These are phyloP conservation scores for Periconia sp. DNA, from an alignment of 2,329 filamentous ascomycete species.

Conservation along the genomic window DNA sequence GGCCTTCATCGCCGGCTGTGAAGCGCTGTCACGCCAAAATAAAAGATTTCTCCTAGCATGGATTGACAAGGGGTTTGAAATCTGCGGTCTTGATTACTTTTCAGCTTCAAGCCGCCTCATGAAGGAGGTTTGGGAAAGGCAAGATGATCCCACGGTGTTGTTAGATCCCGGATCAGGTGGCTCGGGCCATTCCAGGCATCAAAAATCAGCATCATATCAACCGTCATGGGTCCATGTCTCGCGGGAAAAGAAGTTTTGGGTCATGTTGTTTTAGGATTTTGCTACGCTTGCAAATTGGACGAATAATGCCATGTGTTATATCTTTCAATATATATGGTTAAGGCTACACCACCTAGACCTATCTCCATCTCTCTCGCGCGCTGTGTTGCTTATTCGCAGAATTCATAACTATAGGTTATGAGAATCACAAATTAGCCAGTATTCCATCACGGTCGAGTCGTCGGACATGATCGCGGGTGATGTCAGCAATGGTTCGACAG, in stretches of 20 bases:
- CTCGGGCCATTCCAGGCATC: not conserved
- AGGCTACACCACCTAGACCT: no score
- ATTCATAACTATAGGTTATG: no score
- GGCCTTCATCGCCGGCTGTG: constrained; percentile 23
- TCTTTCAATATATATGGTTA: no score
- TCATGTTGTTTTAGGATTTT: constrained; percentile 6
- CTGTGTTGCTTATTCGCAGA: not conserved
- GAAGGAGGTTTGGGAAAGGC: constrained; percentile 19
- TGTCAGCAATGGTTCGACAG: constrained; percentile 8
- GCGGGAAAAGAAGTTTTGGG: constrained; percentile 7
- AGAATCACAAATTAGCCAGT: constrained; percentile 2
- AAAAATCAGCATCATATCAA: constrained; percentile 1
- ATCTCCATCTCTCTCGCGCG: not conserved
- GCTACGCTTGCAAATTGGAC: no score
- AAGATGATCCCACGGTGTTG: constrained; percentile 1
- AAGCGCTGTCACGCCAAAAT: constrained; percentile 15
- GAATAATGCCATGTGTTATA: no score
- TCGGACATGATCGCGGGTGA: constrained; percentile 9
- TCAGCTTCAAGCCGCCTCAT: constrained; percentile 8
- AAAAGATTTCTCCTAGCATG: constrained; percentile 18
- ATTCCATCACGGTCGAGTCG: constrained; percentile 6
- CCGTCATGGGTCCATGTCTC: constrained; percentile 11
- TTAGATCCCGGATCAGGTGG: constrained; percentile 2
- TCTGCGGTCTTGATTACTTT: constrained; percentile 8
- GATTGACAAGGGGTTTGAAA: constrained; percentile 18